These are phyloP conservation scores for Ustilago xerochloae DNA, from an alignment of 1,284 basidiomycete species.

Conservation along the genomic window DNA sequence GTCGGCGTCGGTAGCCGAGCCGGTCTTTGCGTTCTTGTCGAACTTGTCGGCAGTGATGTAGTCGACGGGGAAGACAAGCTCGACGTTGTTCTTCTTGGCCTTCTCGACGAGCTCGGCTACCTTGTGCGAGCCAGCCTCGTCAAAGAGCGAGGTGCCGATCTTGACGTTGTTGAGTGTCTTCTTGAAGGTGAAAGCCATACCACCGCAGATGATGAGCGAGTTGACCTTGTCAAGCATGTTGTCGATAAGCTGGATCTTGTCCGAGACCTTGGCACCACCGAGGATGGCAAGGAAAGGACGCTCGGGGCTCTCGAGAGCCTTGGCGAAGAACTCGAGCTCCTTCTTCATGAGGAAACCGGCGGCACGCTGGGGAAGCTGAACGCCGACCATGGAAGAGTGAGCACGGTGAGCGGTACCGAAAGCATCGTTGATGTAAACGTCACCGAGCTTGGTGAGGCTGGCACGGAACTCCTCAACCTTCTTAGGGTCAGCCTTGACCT, in stretches of 20 bases:
- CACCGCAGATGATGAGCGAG: slow-evolving; percentile 95
- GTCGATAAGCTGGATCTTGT: slow-evolving; percentile 98
- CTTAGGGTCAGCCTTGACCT: slow-evolving; percentile 88
- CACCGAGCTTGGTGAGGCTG: slow-evolving; percentile 88
- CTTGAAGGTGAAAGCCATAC: slow-evolving; percentile 99
- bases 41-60: slow-evolving; percentile 96
- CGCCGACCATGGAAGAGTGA: slow-evolving; percentile 98
- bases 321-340: slow-evolving; percentile 98
- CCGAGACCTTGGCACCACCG: slow-evolving; percentile 97
- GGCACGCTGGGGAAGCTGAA: slow-evolving; percentile 91
- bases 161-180: slow-evolving; percentile 85
- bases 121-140: slow-evolving; percentile 88
- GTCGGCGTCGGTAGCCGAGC: slow-evolving; percentile 79
- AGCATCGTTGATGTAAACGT: slow-evolving; percentile 98
- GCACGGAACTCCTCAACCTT: slow-evolving; percentile 87
- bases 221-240: slow-evolving; percentile 99
- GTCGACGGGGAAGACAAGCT: slow-evolving; percentile 95
- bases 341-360: slow-evolving; percentile 98
- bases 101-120: slow-evolving; percentile 87
- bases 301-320: slow-evolving; percentile 93
- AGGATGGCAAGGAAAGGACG: slow-evolving; percentile 97
- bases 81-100: slow-evolving; percentile 91
- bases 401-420: slow-evolving; percentile 98
- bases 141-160: slow-evolving; percentile 96
- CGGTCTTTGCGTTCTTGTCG: slow-evolving; percentile 86